These are phyloP conservation scores for Yueomyces sinensis DNA, from an alignment of 805 yeast genomes.

Conservation along the genomic window DNA sequence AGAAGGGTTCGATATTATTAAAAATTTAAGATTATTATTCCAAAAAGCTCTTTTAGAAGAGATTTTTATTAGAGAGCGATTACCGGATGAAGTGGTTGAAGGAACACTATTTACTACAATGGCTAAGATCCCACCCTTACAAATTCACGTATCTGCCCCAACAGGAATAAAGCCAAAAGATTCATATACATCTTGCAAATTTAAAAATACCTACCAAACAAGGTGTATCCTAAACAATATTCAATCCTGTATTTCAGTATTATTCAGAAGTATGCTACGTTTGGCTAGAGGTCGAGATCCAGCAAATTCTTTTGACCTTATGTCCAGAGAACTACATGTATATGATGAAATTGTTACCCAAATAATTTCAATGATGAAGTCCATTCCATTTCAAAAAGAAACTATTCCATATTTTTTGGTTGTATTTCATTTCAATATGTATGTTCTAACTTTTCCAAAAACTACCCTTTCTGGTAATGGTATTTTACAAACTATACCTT, in stretches of 20 bases:
- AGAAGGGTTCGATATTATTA: constrained; percentile 29
- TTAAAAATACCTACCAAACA: constrained; percentile 46
- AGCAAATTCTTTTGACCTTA: constrained; percentile 24
- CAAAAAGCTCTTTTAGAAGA: constrained; percentile 47
- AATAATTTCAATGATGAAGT: constrained; percentile 18
- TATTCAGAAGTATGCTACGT: constrained; percentile 32
- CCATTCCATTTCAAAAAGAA: constrained; percentile 9
- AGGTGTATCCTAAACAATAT: constrained; percentile 37
- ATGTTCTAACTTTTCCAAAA: constrained; percentile 23
- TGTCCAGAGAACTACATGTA: constrained; percentile 26
- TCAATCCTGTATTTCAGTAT: constrained; percentile 31
- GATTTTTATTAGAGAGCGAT: constrained; percentile 31
- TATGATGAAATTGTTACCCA: constrained; percentile 23
- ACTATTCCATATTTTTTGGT: constrained; percentile 25
- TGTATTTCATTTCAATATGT: constrained; percentile 25
- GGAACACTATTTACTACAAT: constrained; percentile 25
- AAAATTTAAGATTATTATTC: constrained; percentile 32
- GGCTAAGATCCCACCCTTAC: constrained; percentile 29
- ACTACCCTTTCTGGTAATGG: constrained; percentile 17
- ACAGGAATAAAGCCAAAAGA: constrained; percentile 12
- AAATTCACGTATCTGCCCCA: constrained; percentile 33
- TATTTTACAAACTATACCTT: constrained; percentile 25
- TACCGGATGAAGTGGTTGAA: constrained; percentile 35
- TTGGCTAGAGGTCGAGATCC: constrained; percentile 23
- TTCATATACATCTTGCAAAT: constrained; percentile 41